Base-by-base conservation (phyloP, 805 yeast species). In the Candida easanensis region DNA sequence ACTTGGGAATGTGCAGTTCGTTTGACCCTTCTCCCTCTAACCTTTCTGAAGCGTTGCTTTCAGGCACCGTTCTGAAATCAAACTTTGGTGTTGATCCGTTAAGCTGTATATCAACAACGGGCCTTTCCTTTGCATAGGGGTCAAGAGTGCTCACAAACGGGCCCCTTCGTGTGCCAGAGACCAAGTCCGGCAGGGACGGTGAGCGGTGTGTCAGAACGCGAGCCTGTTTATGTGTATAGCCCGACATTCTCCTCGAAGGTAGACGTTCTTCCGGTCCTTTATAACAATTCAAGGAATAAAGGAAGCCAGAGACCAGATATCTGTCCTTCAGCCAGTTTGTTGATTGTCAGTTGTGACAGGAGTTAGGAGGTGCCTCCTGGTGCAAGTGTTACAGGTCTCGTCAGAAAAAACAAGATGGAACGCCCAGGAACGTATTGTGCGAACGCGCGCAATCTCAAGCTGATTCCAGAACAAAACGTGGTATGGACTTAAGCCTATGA, bases 121-220 rank as follows among this genome's bases (percentile, higher is more conserved):
- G 11, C 19, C 22, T 17, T 18, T 30, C 33, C 4, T 10, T 11
- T 5, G 26, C 31, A 21, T 31, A 14, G 17, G 38, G 36, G n/a
- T 37, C 31, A 13, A 39, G 22, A 18, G 33, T n/a, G 22, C 16
- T 34, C 22, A 25, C 11, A 11, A 20, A 34, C 5, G 46, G 46
- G n/a, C 33, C 21, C 22, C 42, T 43, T 31, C 42, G 38, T 20
- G 41, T 6, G 17, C 36, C 8, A 2, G 16, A 23, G 15, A 28
- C 34, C 33, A 45, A 20, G 19, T 45, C 45, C 2, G 48, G 48
- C 2, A 45, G 25, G 2, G 48, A 45, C 17, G 48, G 48, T 15
- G 48, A 45, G 23, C 40, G 34, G 45, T 36, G 39, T 17, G 44
- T 39, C 11, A 45, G 39, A 15, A 39, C 39, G 8, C 42, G 38